Percentiles rank a stretch among this genome's conserved stretches.
phyloP scores from a whole-genome alignment of 768 basidiomycete species.

The Tephrocybe sp. region DNA sequence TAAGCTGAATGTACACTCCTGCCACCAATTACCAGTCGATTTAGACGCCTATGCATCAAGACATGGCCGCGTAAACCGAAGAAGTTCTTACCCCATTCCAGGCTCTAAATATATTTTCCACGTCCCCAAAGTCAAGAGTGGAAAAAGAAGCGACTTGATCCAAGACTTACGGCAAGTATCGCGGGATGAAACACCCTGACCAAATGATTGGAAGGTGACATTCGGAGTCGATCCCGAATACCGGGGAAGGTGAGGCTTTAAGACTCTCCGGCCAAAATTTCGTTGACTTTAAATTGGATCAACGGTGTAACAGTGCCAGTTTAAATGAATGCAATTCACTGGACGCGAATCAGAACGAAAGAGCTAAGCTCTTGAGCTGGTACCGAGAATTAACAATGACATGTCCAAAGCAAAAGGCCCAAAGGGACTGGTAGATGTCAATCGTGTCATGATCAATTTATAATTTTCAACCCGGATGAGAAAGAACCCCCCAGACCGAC shows the following conservation, averaged over 20 bases:
- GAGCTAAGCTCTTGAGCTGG: no score
- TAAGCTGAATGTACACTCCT: background rate
- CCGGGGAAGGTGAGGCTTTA: constrained; percentile 9
- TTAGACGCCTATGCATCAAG: background rate
- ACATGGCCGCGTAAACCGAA: constrained; percentile 7
- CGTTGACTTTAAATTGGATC: background rate
- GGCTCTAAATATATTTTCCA: background rate
- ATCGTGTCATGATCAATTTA: no score
- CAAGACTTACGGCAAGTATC: constrained; percentile 14
- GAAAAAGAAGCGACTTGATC: constrained; percentile 15
- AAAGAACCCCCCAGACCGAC: background rate
- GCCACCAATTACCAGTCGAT: background rate
- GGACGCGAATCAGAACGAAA: background rate
- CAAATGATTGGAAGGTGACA: constrained; percentile 13
- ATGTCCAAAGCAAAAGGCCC: no score
- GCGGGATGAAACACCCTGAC: constrained; percentile 14
- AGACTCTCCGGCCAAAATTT: background rate
- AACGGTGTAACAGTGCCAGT: background rate
- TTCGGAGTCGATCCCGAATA: constrained; percentile 12
- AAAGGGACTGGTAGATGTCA: background rate
- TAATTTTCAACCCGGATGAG: background rate
- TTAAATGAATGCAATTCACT: background rate
- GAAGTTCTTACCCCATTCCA: constrained; percentile 6
- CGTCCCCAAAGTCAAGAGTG: constrained; percentile 3
- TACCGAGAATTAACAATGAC: no score